Evolutionary conservation across 768 basidiomycete genomes (phyloP).

Genomic region (Tubosaeta brunneosetosa): DNA sequence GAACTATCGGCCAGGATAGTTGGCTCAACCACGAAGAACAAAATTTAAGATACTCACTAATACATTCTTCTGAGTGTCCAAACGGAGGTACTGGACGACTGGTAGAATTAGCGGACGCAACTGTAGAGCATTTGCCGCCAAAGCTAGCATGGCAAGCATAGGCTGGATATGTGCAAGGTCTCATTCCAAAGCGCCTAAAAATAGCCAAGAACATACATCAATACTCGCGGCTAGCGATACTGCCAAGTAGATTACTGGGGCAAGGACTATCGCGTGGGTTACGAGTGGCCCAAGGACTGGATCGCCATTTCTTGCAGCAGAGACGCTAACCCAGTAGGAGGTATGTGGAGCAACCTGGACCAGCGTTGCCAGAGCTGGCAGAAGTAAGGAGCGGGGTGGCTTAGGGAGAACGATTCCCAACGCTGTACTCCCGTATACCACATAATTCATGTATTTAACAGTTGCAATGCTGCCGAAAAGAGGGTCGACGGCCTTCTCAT

Average conservation of each 20-base stretch:
- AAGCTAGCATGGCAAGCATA: conserved; percentile 20
- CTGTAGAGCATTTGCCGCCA: conserved; percentile 27
- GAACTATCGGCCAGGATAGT: conserved; percentile 16
- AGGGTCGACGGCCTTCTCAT: conserved; percentile 61
- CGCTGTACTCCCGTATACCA: conserved; percentile 35
- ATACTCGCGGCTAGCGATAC: conserved; percentile 41
- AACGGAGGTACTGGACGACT: conserved; percentile 10
- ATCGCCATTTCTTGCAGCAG: conserved; percentile 50
- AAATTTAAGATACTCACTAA: conserved; percentile 13
- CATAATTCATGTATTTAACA: conserved; percentile 41
- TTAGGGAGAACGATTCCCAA: conserved; percentile 31
- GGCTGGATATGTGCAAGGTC: conserved; percentile 7
- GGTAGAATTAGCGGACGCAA: conserved; percentile 19
- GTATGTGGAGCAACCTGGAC: conserved; percentile 52
- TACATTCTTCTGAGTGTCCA: conserved; percentile 19
- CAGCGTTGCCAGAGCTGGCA: conserved; percentile 35
- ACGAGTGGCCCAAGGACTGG: conserved; percentile 54
- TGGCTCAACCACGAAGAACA: background rate
- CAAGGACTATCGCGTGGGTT: conserved; percentile 53
- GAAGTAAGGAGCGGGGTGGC: conserved; percentile 21
- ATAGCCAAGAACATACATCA: conserved; percentile 31
- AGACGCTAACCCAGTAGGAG: conserved; percentile 63
- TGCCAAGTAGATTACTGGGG: conserved; percentile 51
- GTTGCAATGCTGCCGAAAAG: conserved; percentile 63
- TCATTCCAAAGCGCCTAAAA: background rate